Percentiles rank a stretch among this genome's conserved stretches.
phyloP scores from a whole-genome alignment of 257 asterid genomes.

The Fraxinus quadrangulata region DNA sequence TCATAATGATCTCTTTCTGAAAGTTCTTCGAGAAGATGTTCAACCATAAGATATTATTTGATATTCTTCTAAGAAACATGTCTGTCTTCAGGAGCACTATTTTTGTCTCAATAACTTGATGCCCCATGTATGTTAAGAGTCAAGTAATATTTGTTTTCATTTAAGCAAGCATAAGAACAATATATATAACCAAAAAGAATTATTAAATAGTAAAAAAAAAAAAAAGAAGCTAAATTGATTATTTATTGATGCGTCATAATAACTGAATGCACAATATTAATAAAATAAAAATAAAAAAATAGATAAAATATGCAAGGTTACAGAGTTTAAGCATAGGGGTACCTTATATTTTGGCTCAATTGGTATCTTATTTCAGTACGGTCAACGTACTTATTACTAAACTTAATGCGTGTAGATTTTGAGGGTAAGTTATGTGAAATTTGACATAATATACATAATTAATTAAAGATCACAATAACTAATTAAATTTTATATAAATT shows the following conservation, averaged over 20 bases:
- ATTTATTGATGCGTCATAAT: not conserved
- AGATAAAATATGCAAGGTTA: not conserved
- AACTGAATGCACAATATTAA: not conserved
- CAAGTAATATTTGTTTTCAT: not conserved
- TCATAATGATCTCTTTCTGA: not conserved
- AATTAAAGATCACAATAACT: not conserved
- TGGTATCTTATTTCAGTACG: not conserved
- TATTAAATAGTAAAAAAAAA: not conserved
- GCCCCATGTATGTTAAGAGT: not conserved
- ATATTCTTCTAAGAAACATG: not conserved
- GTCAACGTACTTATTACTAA: not conserved
- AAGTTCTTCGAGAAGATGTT: not conserved
- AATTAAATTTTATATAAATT: not conserved
- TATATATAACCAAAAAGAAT: not conserved
- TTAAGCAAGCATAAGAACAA: too few relatives aligned
- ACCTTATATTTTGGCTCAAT: not conserved
- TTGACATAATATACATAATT: not conserved
- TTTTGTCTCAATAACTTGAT: not conserved
- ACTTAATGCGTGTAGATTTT: not conserved
- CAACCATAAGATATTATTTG: not conserved
- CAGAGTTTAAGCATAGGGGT: not conserved
- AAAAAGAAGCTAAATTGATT: too few relatives aligned
- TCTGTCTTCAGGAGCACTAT: not conserved
- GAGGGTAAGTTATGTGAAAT: not conserved
- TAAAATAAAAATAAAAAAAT: not conserved